Conservation (phyloP, 306 rosid genomes). For the Ceratonia siliqua region DNA sequence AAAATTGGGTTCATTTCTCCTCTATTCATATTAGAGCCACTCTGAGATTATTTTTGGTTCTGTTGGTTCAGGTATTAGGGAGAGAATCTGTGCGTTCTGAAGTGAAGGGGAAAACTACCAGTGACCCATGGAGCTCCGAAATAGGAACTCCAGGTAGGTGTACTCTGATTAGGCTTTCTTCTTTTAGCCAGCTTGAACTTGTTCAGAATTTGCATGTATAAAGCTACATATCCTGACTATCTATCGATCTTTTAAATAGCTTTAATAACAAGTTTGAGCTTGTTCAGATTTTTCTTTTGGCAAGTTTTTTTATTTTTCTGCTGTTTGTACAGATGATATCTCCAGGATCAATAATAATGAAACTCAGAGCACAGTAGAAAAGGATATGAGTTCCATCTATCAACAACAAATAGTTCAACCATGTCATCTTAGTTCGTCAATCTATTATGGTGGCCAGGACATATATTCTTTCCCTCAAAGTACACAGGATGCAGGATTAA, state of each 20-base stretch:
- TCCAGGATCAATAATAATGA: constrained; percentile 43
- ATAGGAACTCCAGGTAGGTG: constrained; percentile 45
- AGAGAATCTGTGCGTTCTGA: constrained; percentile 64
- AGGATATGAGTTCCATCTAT: constrained; percentile 59
- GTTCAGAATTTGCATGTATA: constrained; percentile 8
- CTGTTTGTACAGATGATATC: constrained; percentile 45
- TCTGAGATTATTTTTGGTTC: constrained; percentile 25
- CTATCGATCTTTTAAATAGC: background rate
- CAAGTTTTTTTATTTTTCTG: background rate
- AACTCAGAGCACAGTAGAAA: constrained; percentile 39
- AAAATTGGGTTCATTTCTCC: background rate
- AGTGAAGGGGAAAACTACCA: constrained; percentile 39
- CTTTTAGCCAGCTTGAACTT: background rate
- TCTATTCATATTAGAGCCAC: background rate
- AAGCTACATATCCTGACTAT: no score
- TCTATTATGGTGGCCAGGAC: constrained; percentile 94
- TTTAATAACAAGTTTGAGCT: background rate
- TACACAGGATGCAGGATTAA: constrained; percentile 38
- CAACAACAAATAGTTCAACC: constrained; percentile 79
- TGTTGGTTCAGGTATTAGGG: constrained; percentile 54
- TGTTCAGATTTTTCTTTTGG: background rate
- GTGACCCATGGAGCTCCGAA: constrained; percentile 48
- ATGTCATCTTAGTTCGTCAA: constrained; percentile 88
- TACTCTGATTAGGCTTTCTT: constrained; percentile 11
- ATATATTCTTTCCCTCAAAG: constrained; percentile 57